These are phyloP conservation scores for Taphrina communis DNA, from an alignment of 1,139 yeast genomes.

Conservation along the genomic window DNA sequence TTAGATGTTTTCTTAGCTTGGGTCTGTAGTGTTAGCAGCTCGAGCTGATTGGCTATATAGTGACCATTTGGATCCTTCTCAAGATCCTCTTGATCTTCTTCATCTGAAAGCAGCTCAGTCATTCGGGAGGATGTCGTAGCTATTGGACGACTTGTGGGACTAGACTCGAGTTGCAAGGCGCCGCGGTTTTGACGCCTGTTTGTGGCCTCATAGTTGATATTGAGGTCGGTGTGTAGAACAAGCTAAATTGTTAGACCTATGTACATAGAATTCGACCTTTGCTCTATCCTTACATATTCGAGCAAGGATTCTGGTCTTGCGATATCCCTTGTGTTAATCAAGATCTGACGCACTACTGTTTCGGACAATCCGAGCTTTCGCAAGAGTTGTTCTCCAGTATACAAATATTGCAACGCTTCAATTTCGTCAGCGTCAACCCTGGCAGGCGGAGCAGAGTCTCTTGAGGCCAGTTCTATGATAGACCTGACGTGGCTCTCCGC, in stretches of 20 bases:
- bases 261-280: neutral
- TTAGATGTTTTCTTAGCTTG: constrained; percentile 12
- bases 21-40: constrained; percentile 10
- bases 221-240: constrained; percentile 1
- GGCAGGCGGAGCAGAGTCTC: neutral
- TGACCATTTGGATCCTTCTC: constrained; percentile 16
- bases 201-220: constrained; percentile 20
- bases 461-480: neutral
- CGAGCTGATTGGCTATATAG: constrained; percentile 21
- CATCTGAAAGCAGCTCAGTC: constrained; percentile 33
- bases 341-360: neutral
- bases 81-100: constrained; percentile 33
- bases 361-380: constrained; percentile 30
- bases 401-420: constrained; percentile 7
- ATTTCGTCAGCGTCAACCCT: neutral
- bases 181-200: neutral
- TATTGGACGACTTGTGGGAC: neutral
- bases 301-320: constrained; percentile 25
- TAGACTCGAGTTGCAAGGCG: neutral
- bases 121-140: constrained; percentile 14
- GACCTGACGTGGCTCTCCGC: constrained; percentile 14
- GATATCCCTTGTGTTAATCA: neutral
- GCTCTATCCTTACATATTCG: constrained; percentile 2
- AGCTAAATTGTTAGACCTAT: constrained; percentile 6
- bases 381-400: constrained; percentile 18